Base-by-base conservation (phyloP, 2,329 filamentous ascomycete genomes). In the Corinectria fuckeliana region DNA sequence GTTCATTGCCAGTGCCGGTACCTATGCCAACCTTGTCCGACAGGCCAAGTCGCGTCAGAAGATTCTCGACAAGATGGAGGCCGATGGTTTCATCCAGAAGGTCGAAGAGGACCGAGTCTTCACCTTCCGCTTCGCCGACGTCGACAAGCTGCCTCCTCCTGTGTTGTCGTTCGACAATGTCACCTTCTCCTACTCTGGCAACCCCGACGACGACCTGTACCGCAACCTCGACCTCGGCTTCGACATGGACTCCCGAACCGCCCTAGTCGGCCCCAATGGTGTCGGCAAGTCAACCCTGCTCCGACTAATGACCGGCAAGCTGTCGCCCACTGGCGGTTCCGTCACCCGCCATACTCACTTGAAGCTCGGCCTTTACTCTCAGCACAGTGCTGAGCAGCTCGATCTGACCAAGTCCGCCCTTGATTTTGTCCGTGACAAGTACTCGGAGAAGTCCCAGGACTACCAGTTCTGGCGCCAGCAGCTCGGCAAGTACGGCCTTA, bases 31-130 rank as follows among this genome's bases (percentile, higher is more conserved):
- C 84, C 86, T 99, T 84, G 95, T 99, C 76, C 88, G 92, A 78
- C 95, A 99, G 82, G 96, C 96, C 80, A 99, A 99, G 86, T 98
- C 95, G 41, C 89, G 95, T 67, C 95, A 99, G 81, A 99, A 99
- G 92, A 98, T 98, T 79, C 86, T 98, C 69, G 95, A 99, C 87
- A 99, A 99, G 89, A 99, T 99, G 95, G 94, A 98, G 85, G 95
- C 96, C 71, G 95, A 99, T 73, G 95, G 95, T 69, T 95, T 98
- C 80, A 98, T 99, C 76, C 90, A 99, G 80, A 91, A 92, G 57
- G 93, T 99, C 63, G 80, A 85, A 56, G 80, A 87, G 65, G 95
- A 99, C 80, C 87, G 88, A 63, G 90, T 97, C 74, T 99, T 99
- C 82, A 94, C 90, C 58, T 99, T 99, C 90, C 90, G 94, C 74